A percentile compares a stretch with the other conserved stretches of the same genome.
Conservation (phyloP, 768 basidiomycete genomes). For the Ramaria sp. region DNA sequence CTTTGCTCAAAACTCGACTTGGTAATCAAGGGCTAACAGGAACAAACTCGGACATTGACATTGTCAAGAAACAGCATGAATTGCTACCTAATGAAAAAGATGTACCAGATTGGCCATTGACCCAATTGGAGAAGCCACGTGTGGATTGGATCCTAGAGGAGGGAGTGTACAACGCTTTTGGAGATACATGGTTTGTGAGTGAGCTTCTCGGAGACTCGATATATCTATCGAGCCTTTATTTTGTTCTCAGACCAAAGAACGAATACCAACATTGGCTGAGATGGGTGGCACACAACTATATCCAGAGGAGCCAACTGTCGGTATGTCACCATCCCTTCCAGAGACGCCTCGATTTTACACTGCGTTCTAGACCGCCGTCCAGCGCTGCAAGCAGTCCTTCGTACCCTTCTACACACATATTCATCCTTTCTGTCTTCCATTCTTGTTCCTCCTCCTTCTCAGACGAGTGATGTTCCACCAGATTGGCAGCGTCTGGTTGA, state of each 20-base stretch:
- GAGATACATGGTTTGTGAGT: slow-evolving; percentile 85
- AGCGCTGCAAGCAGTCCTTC: slow-evolving; percentile 58
- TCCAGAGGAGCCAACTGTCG: slow-evolving; percentile 56
- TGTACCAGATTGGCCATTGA: slow-evolving; percentile 68
- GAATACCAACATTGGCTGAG: slow-evolving; percentile 71
- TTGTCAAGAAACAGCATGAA: slow-evolving; percentile 41
- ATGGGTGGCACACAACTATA: slow-evolving; percentile 74
- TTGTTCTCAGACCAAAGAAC: slow-evolving; percentile 65
- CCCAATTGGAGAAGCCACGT: slow-evolving; percentile 72
- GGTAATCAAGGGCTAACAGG: slow-evolving; percentile 20
- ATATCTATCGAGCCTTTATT: slow-evolving; percentile 4
- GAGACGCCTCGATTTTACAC: not conserved
- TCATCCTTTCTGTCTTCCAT: slow-evolving; percentile 62
- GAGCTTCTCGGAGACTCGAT: not conserved
- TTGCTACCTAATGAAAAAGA: slow-evolving; percentile 60
- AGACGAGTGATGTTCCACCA: slow-evolving; percentile 32
- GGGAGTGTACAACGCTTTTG: slow-evolving; percentile 71
- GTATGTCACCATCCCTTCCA: slow-evolving; percentile 26
- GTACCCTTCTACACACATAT: slow-evolving; percentile 71
- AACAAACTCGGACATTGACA: slow-evolving; percentile 22
- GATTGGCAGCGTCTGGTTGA: slow-evolving; percentile 70
- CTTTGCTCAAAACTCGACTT: slow-evolving; percentile 32
- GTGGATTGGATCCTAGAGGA: slow-evolving; percentile 88
- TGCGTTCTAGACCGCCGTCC: slow-evolving; percentile 56
- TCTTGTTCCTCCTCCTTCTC: slow-evolving; percentile 43